Evolutionary conservation across 345 rosid species (phyloP).

Genomic region (Sonneratia alba): DNA sequence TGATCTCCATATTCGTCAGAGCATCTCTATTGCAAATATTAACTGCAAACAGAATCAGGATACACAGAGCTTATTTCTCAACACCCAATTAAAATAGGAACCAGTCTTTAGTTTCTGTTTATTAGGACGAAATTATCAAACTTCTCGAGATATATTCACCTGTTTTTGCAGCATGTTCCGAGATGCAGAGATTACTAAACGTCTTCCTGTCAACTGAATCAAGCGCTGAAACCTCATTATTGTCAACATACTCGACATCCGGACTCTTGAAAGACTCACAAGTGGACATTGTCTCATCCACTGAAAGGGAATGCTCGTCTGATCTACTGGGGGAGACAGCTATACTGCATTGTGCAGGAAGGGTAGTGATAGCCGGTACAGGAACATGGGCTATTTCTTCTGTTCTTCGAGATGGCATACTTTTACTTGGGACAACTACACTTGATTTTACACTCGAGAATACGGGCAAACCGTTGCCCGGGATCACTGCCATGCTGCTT

Average conservation of each 20-base stretch:
- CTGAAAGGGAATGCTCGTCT: constrained; percentile 44
- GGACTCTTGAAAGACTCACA: constrained; percentile 85
- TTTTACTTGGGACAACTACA: constrained; percentile 24
- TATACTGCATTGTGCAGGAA: constrained; percentile 16
- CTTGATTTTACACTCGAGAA: constrained; percentile 24
- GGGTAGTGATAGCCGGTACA: constrained; percentile 7
- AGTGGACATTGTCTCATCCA: constrained; percentile 74
- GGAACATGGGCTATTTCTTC: constrained; percentile 13
- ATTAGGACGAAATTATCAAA: background rate
- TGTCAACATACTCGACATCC: constrained; percentile 64
- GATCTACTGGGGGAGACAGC: constrained; percentile 53
- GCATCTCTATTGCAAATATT: constrained; percentile 51
- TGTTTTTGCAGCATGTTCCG: constrained; percentile 31
- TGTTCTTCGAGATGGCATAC: constrained; percentile 20
- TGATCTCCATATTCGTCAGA: constrained; percentile 34
- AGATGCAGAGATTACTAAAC: constrained; percentile 60
- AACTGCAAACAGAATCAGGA: constrained; percentile 28
- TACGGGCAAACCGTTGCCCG: constrained; percentile 20
- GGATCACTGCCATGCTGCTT: constrained; percentile 13
- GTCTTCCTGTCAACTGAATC: constrained; percentile 66
- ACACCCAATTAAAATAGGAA: too few species aligned
- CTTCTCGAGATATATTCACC: constrained; percentile 23
- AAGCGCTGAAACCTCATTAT: constrained; percentile 29
- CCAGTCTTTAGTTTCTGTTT: background rate
- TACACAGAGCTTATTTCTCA: background rate